A percentile compares a stretch with the other conserved stretches of the same genome.
Evolutionary conservation across 2,329 filamentous ascomycete species (phyloP).

Genomic region (Biscogniauxia sp.): DNA sequence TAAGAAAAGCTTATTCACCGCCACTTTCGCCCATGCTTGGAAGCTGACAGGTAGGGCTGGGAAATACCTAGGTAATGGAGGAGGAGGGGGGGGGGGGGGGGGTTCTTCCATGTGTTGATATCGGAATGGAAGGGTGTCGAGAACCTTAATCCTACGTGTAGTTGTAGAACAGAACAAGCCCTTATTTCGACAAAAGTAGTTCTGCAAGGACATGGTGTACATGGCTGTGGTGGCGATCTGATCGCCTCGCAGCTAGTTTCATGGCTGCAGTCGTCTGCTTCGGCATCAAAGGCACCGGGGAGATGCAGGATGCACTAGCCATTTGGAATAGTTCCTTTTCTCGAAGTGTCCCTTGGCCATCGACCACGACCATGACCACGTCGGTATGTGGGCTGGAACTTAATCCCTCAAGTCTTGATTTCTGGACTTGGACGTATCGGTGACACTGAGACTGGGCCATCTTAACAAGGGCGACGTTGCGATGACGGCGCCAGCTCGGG

Average conservation of each 20-base stretch:
- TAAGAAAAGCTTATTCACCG: constrained; percentile 22
- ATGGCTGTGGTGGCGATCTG: constrained; percentile 7
- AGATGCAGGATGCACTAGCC: not conserved
- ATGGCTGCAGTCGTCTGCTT: constrained; percentile 16
- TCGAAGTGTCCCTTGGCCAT: constrained; percentile 16
- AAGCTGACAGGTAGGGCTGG: constrained; percentile 11
- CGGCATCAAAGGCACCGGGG: not conserved
- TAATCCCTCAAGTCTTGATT: constrained; percentile 18
- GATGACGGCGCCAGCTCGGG: constrained; percentile 10
- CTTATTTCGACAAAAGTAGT: not conserved
- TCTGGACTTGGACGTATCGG: not conserved
- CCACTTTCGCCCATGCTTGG: constrained; percentile 17
- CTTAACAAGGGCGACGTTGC: constrained; percentile 6
- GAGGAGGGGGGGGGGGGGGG: too few relatives aligned
- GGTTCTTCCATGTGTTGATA: not conserved
- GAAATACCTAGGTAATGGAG: not conserved
- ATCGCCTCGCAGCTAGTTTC: constrained; percentile 9
- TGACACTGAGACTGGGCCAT: constrained; percentile 9
- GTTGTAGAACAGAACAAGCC: constrained; percentile 3
- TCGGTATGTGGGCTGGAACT: constrained; percentile 14
- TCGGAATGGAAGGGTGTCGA: not conserved
- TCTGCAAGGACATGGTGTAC: constrained; percentile 1
- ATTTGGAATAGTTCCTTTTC: constrained; percentile 14
- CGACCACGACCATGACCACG: constrained; percentile 13
- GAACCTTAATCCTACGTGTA: not conserved